These are phyloP conservation scores for Lepidopterella palustris DNA, from an alignment of 495 filamentous ascomycete species.

Conservation along the genomic window DNA sequence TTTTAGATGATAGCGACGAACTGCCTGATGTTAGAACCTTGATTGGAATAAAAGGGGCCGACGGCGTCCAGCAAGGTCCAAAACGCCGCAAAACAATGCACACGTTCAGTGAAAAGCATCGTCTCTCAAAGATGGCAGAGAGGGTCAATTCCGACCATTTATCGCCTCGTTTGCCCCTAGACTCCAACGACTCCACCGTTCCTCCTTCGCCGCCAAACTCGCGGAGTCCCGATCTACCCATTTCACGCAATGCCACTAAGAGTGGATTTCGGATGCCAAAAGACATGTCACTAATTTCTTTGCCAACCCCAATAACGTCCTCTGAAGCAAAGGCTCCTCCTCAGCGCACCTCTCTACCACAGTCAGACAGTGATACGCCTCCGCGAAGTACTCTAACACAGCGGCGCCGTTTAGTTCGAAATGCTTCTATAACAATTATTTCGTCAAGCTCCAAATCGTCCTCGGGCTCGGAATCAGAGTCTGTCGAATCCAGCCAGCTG, in stretches of 20 bases:
- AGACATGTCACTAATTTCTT: neutral
- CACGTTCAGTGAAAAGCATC: neutral
- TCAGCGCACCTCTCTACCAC: neutral
- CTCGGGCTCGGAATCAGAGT: constrained; percentile 12
- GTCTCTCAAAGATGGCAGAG: no score
- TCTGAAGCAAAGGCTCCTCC: neutral
- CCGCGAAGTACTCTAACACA: neutral
- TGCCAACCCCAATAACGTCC: neutral
- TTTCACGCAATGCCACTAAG: neutral
- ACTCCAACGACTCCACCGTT: no score
- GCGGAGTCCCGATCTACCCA: neutral
- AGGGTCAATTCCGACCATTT: no score
- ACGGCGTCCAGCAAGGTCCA: constrained; percentile 1
- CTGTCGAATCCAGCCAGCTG: constrained; percentile 33
- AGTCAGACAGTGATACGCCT: neutral
- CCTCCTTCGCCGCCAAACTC: constrained; percentile 3
- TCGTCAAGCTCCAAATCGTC: neutral
- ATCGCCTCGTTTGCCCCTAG: no score
- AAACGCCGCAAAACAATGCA: constrained; percentile 25
- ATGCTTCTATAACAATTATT: neutral
- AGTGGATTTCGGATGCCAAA: neutral
- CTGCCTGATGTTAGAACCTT: constrained; percentile 24
- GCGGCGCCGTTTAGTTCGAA: neutral
- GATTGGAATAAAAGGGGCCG: neutral
- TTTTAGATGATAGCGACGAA: constrained; percentile 18